Percentiles rank a stretch among this genome's conserved stretches.
Evolutionary conservation across 257 asterid species (phyloP).

Genomic region (Parsonsia alboflavescens): DNA sequence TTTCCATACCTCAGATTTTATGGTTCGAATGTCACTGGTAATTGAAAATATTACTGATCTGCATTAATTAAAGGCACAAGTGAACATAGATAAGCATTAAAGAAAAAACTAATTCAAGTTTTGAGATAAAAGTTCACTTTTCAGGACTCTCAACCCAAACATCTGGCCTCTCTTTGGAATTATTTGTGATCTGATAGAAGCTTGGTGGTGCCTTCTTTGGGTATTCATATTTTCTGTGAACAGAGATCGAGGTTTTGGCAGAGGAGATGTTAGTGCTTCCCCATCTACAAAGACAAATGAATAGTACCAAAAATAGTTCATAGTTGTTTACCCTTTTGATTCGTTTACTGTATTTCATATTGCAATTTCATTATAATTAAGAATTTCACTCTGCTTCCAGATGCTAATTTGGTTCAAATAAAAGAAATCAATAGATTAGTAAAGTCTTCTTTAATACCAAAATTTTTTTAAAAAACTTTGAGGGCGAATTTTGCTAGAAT

Average conservation of each 20-base stretch:
- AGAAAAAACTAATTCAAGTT: not conserved
- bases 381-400: not conserved
- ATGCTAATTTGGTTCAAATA: not conserved
- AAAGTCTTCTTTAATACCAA: not conserved
- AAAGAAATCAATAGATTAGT: not conserved
- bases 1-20: slow-evolving; percentile 75
- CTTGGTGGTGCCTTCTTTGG: slow-evolving; percentile 88
- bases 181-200: slow-evolving; percentile 87
- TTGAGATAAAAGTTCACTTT: slow-evolving; percentile 45
- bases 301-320: not conserved
- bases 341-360: not conserved
- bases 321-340: not conserved
- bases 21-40: slow-evolving; percentile 96
- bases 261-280: not conserved
- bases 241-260: slow-evolving; percentile 3
- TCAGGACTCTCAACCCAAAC: slow-evolving; percentile 99
- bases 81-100: slow-evolving; percentile 22
- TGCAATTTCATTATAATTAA: not conserved
- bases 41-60: slow-evolving; percentile 85
- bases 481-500: no score
- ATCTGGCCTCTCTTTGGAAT: slow-evolving; percentile 95
- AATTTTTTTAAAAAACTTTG: no score
- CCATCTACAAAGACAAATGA: not conserved
- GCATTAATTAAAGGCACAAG: slow-evolving; percentile 23
- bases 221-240: slow-evolving; percentile 72